These are phyloP conservation scores for Prunus mongolica DNA, from an alignment of 306 rosid genomes.

Conservation along the genomic window DNA sequence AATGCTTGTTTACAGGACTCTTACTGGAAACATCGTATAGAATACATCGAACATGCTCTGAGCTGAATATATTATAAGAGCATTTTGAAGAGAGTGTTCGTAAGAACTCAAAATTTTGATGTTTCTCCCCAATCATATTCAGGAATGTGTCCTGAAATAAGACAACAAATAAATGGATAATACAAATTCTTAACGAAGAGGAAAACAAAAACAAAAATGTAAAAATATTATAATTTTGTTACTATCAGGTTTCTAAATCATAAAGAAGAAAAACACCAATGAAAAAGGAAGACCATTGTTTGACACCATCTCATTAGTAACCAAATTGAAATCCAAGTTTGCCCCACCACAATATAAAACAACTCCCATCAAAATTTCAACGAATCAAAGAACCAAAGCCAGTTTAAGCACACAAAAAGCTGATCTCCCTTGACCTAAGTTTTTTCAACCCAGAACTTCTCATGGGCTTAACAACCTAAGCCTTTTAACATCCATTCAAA, in stretches of 20 bases:
- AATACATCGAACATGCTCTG: conserved; percentile 57
- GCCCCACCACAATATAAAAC: background rate
- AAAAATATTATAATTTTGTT: background rate
- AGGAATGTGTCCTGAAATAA: conserved; percentile 61
- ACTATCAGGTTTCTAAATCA: background rate
- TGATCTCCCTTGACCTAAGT: background rate
- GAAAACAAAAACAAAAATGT: background rate
- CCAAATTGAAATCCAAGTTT: conserved; percentile 3
- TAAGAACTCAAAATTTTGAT: conserved; percentile 60
- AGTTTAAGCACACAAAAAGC: background rate
- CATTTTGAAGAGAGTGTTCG: conserved; percentile 66
- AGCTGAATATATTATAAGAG: conserved; percentile 72
- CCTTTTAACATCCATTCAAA: too few relatives aligned
- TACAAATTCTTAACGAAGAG: background rate
- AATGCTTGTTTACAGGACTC: conserved; percentile 34
- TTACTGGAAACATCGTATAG: conserved; percentile 46
- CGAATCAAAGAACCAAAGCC: background rate
- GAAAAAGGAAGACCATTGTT: background rate
- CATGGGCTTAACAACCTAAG: too few relatives aligned
- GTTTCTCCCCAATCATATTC: conserved; percentile 50
- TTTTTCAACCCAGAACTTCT: background rate
- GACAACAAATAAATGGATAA: conserved; percentile 1
- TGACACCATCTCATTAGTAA: background rate
- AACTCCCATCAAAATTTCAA: background rate
- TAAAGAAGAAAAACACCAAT: background rate